Percentiles rank a stretch among this genome's conserved stretches.
phyloP scores from a whole-genome alignment of 495 filamentous ascomycete genomes.

The Lasiosphaeria hispida region DNA sequence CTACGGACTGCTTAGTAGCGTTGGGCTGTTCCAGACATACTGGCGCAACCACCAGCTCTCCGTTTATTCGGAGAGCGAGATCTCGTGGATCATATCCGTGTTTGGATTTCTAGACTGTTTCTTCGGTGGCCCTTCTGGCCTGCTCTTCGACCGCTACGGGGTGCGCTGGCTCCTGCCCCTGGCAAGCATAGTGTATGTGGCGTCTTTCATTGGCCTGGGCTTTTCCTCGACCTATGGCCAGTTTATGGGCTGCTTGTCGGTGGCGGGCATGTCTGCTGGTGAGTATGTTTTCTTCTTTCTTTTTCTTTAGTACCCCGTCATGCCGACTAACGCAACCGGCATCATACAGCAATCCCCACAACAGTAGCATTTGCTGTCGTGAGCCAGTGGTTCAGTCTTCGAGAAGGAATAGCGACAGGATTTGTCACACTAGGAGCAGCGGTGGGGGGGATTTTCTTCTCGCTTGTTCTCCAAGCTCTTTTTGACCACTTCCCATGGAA shows the following conservation, averaged over 20 bases:
- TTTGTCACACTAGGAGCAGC: slow-evolving; percentile 29
- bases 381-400: slow-evolving; percentile 29
- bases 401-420: slow-evolving; percentile 24
- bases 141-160: slow-evolving; percentile 27
- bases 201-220: slow-evolving; percentile 26
- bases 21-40: slow-evolving; percentile 31
- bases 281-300: neutral
- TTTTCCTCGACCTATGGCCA: slow-evolving; percentile 24
- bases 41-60: slow-evolving; percentile 26
- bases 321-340: neutral
- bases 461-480: slow-evolving; percentile 26
- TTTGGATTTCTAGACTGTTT: slow-evolving; percentile 31
- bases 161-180: slow-evolving; percentile 16
- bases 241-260: slow-evolving; percentile 27
- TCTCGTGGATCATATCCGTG: slow-evolving; percentile 33
- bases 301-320: neutral
- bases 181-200: slow-evolving; percentile 19
- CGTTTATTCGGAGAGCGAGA: slow-evolving; percentile 13
- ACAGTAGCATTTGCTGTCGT: slow-evolving; percentile 27
- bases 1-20: slow-evolving; percentile 30
- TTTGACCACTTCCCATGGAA: slow-evolving; percentile 25
- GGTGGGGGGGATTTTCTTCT: slow-evolving; percentile 33
- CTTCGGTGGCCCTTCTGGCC: slow-evolving; percentile 19
- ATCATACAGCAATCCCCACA: slow-evolving; percentile 21
- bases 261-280: slow-evolving; percentile 29